Percentiles rank a stretch among this genome's conserved stretches.
Evolutionary conservation across 2,329 filamentous ascomycete genomes (phyloP).

Genomic region (Cytospora piceicola): DNA sequence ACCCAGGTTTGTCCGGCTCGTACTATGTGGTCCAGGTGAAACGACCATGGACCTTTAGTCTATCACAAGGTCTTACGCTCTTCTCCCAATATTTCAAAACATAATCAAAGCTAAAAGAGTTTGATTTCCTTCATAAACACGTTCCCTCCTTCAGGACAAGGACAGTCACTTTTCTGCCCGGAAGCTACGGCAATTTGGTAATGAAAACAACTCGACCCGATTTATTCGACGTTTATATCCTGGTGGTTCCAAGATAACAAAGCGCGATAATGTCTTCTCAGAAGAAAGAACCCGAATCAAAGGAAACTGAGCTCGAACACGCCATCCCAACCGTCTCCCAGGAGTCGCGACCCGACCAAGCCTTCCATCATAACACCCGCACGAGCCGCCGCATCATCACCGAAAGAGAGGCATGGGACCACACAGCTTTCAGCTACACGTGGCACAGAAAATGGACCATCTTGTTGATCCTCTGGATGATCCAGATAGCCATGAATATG

Average conservation of each 20-base stretch:
- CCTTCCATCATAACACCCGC: not conserved
- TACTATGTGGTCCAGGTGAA: too few relatives aligned
- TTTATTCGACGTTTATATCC: not conserved
- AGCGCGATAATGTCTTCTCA: not conserved
- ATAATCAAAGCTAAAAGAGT: too few relatives aligned
- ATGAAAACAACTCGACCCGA: too few relatives aligned
- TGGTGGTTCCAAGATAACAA: not conserved
- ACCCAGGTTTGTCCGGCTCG: too few relatives aligned
- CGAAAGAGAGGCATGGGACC: conserved; percentile 1
- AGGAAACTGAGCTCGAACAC: not conserved
- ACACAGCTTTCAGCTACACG: conserved; percentile 3
- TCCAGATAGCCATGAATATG: conserved; percentile 61
- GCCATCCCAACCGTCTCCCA: not conserved
- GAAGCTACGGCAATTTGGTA: too few relatives aligned
- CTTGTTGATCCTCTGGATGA: conserved; percentile 3
- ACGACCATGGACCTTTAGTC: too few relatives aligned
- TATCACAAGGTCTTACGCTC: too few relatives aligned
- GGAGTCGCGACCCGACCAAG: not conserved
- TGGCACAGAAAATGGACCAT: conserved; percentile 1
- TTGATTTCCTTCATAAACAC: too few relatives aligned
- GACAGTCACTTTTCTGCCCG: too few relatives aligned
- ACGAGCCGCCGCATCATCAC: conserved; percentile 7
- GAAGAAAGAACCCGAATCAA: not conserved
- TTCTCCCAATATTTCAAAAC: too few relatives aligned
- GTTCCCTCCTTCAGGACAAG: too few relatives aligned